These are phyloP conservation scores for Umbelopsis ramanniana DNA, from an alignment of 192 early-diverging fungal genomes.

Conservation along the genomic window DNA sequence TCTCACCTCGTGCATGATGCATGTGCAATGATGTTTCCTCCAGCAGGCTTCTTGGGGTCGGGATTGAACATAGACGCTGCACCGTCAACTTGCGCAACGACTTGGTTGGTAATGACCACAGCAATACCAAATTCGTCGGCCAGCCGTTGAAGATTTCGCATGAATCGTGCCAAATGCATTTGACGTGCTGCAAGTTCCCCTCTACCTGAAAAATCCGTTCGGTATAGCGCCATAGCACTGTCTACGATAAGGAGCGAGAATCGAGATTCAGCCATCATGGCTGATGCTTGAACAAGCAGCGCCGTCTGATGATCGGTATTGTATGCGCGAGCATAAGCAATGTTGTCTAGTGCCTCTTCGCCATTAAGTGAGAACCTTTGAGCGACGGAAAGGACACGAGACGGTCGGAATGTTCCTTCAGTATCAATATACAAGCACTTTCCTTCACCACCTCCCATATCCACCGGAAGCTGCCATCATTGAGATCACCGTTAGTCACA, in stretches of 20 bases:
- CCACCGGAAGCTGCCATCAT: constrained; percentile 67
- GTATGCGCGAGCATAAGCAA: constrained; percentile 92
- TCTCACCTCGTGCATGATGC: constrained; percentile 92
- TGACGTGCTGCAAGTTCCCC: constrained; percentile 95
- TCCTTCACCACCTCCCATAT: constrained; percentile 92
- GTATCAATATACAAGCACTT: constrained; percentile 97
- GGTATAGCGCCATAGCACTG: constrained; percentile 89
- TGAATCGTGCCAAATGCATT: constrained; percentile 91
- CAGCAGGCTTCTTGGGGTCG: constrained; percentile 95
- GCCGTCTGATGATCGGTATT: constrained; percentile 95
- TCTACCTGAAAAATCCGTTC: constrained; percentile 96
- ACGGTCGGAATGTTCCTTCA: constrained; percentile 95
- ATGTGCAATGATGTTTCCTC: constrained; percentile 98
- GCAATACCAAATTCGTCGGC: constrained; percentile 99
- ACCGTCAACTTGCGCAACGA: constrained; percentile 94
- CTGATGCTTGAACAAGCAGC: constrained; percentile 82
- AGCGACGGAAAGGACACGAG: constrained; percentile 82
- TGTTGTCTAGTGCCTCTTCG: constrained; percentile 90
- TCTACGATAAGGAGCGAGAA: constrained; percentile 91
- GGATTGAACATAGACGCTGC: constrained; percentile 84
- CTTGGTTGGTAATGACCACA: constrained; percentile 97
- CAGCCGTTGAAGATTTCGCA: constrained; percentile 81
- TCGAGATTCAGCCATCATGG: constrained; percentile 87
- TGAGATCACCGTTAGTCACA: not conserved
- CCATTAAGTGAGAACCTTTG: constrained; percentile 77